These are phyloP conservation scores for Sphaerostilbella broomeana DNA, from an alignment of 2,329 filamentous ascomycete genomes.

Conservation along the genomic window DNA sequence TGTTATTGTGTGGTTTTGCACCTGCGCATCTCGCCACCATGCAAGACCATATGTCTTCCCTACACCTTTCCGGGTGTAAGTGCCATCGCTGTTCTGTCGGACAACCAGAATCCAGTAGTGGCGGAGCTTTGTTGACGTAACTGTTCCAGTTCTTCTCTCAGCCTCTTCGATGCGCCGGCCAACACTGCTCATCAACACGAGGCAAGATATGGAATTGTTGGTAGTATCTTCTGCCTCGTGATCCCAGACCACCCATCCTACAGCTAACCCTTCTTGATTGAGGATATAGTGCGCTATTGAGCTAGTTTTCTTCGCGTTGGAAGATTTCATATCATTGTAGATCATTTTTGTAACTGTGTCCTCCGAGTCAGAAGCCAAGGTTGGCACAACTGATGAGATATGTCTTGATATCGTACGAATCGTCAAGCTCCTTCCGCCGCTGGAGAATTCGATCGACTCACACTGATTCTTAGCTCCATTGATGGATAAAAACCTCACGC, in stretches of 20 bases:
- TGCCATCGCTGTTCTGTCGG: slow-evolving; percentile 3
- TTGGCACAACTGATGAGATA: neutral
- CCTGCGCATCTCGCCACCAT: slow-evolving; percentile 11
- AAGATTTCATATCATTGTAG: slow-evolving; percentile 8
- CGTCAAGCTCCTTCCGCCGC: neutral
- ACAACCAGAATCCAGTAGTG: slow-evolving; percentile 12
- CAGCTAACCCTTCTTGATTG: neutral
- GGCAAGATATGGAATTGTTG: neutral
- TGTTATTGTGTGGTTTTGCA: too few relatives aligned
- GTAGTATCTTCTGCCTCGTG: neutral
- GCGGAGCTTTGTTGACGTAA: slow-evolving; percentile 7
- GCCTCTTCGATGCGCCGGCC: slow-evolving; percentile 10
- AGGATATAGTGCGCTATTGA: slow-evolving; percentile 9
- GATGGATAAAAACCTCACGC: slow-evolving; percentile 13
- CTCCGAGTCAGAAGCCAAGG: neutral
- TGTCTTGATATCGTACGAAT: slow-evolving; percentile 5
- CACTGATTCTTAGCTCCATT: slow-evolving; percentile 14
- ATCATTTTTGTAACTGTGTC: slow-evolving; percentile 3
- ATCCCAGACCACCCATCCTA: slow-evolving; percentile 14
- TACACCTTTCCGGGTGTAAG: slow-evolving; percentile 5
- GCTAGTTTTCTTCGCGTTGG: slow-evolving; percentile 11
- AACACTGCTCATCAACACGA: slow-evolving; percentile 10
- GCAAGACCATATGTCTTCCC: slow-evolving; percentile 9
- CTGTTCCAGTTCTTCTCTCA: slow-evolving; percentile 8
- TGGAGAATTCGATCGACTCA: slow-evolving; percentile 1